Conservation (phyloP, 2,329 filamentous ascomycete genomes). For the Sporothrix pseudoabietina region DNA sequence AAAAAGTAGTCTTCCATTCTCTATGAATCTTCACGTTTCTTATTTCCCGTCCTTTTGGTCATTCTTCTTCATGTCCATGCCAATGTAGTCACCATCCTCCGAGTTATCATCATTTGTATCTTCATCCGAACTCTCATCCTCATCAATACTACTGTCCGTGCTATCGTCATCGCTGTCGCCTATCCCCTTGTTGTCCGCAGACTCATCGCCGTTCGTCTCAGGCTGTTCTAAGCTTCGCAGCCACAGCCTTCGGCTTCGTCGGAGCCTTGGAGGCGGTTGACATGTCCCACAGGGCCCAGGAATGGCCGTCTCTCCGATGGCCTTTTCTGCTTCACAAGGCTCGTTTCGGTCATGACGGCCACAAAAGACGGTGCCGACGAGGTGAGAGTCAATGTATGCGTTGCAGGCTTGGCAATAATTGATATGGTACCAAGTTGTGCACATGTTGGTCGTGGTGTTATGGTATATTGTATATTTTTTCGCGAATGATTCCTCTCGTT, state of each 20-base stretch:
- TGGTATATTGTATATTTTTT: no score
- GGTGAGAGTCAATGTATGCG: conserved; percentile 17
- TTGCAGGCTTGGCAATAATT: conserved; percentile 14
- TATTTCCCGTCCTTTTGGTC: background rate
- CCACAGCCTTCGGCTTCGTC: background rate
- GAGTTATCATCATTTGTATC: background rate
- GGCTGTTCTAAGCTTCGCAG: background rate
- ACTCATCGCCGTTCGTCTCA: background rate
- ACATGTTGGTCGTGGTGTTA: conserved; percentile 4
- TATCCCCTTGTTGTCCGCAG: no score
- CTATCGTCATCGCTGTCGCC: background rate
- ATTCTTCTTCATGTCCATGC: background rate
- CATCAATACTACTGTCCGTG: background rate
- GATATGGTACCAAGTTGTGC: conserved; percentile 23
- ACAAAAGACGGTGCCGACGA: conserved; percentile 22
- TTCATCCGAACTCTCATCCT: background rate
- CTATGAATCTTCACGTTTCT: no score
- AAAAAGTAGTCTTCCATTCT: no score
- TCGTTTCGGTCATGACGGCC: background rate
- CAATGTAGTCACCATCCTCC: background rate
- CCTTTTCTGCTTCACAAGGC: conserved; percentile 1
- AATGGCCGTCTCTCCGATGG: background rate
- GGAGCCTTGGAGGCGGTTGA: background rate
- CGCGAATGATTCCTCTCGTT: background rate
- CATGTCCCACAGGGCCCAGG: conserved; percentile 22